These are phyloP conservation scores for Aspergillus thermomutatus DNA, from an alignment of 2,329 filamentous ascomycete genomes.

Conservation along the genomic window DNA sequence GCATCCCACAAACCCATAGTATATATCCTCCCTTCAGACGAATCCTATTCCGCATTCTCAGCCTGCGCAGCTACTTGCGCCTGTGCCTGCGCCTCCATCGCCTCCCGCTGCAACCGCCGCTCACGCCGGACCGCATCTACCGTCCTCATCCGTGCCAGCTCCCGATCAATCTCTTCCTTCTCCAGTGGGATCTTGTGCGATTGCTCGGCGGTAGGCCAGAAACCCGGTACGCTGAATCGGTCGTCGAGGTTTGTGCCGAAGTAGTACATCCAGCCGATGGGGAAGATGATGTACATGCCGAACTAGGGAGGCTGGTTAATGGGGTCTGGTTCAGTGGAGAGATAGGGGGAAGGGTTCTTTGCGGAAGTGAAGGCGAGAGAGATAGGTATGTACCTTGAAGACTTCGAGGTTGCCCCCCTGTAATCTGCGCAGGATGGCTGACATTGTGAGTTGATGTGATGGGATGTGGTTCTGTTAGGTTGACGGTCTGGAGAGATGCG, in stretches of 20 bases:
- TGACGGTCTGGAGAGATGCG: not conserved
- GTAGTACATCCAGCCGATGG: conserved; percentile 99
- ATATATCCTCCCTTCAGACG: not conserved
- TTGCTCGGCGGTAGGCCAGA: conserved; percentile 75
- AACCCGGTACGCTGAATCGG: conserved; percentile 81
- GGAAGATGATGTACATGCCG: conserved; percentile 98
- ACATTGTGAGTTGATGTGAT: conserved; percentile 26
- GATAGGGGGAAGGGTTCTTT: not conserved
- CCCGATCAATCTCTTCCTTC: conserved; percentile 64
- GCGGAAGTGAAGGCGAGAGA: not conserved
- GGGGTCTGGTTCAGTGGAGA: conserved; percentile 1
- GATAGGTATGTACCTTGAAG: conserved; percentile 67
- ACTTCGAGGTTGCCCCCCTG: conserved; percentile 88
- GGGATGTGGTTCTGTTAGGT: conserved; percentile 3
- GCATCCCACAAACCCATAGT: not conserved
- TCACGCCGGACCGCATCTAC: conserved; percentile 51
- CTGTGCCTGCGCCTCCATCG: conserved; percentile 17
- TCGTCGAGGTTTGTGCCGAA: conserved; percentile 97
- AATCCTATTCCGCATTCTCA: conserved; percentile 9
- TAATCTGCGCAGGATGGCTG: conserved; percentile 53
- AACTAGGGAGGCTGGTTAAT: conserved; percentile 58
- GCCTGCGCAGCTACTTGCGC: conserved; percentile 11
- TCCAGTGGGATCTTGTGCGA: conserved; percentile 53
- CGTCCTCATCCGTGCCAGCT: conserved; percentile 65
- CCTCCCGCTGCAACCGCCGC: conserved; percentile 41